phyloP scores from a whole-genome alignment of 108 stramenopile genomes.

The Discostella stelligeroides region DNA sequence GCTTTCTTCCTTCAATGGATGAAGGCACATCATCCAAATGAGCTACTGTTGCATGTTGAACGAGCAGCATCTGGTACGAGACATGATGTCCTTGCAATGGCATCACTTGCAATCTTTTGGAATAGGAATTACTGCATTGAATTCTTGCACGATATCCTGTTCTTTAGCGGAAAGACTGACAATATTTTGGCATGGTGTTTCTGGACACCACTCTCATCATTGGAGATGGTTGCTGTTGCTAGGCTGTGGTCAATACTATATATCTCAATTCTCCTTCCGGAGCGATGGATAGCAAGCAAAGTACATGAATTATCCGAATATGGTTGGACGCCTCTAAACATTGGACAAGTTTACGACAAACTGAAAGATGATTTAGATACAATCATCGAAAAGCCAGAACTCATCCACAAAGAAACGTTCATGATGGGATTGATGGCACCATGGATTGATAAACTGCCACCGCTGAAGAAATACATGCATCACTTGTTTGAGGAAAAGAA shows the following conservation, averaged over 20 bases:
- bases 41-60: slow-evolving; percentile 13
- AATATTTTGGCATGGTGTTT: slow-evolving; percentile 1
- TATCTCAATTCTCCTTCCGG: not conserved
- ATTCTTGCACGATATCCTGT: not conserved
- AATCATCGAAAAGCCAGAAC: not conserved
- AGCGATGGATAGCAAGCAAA: slow-evolving; percentile 10
- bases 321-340: not conserved
- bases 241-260: slow-evolving; percentile 12
- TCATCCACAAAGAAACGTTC: slow-evolving; percentile 9
- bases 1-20: slow-evolving; percentile 13
- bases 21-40: slow-evolving; percentile 1
- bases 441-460: slow-evolving; percentile 2
- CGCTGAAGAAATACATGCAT: slow-evolving; percentile 7
- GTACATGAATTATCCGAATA: slow-evolving; percentile 1
- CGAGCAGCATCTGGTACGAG: slow-evolving; percentile 11
- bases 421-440: slow-evolving; percentile 16
- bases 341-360: not conserved
- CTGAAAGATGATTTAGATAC: not conserved
- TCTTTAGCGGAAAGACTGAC: not conserved
- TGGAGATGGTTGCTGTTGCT: slow-evolving; percentile 14
- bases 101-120: slow-evolving; percentile 15
- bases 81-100: not conserved
- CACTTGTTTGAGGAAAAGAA: slow-evolving; percentile 6
- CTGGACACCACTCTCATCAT: not conserved
- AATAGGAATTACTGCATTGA: too few species aligned